Evolutionary conservation across 371 early-diverging fungal species (phyloP), one percentile per base, ranked within the genome.

Genomic region (Mortierella sp.): DNA sequence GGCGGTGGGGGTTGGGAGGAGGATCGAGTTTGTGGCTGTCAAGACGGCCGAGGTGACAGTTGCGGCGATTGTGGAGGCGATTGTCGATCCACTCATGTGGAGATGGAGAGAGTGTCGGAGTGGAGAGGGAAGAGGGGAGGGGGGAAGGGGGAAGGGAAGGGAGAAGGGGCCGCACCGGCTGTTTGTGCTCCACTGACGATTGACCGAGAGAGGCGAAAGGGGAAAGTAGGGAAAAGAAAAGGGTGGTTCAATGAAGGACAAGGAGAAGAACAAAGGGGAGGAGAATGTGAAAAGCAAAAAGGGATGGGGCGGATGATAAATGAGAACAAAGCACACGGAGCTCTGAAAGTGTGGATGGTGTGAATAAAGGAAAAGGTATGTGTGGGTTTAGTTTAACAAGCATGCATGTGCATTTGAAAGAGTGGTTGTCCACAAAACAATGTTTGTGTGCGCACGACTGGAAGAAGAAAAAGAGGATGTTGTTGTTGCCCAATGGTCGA

Each of bases 1-100:
- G 16, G 55, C 28, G 21, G 28, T 67, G 8, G 73, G 59, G 10
- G 69, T 31, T 2, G 51, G 75, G 64, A n/a, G 8, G 26, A 44
- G 13, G 57, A 61, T 40, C 21, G 75, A 73, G 40, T 37, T 24
- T n/a, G 82, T 81, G 64, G 82, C 72, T 44, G 72, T 69, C 57
- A 53, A 21, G 48, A 72, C 43, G 44, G 67, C 54, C 46, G 71
- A 14, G 11, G 75, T 54, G 43, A 77, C 57, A 13, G 82, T 81
- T 34, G 77, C 44, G 11, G 67, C 40, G 28, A 76, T 37, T 14
- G 71, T 46, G 19, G 77, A 53, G 28, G n/a, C 31, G 73, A 37
- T 14, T 74, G 57, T 74, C 46, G 64, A 64, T 64, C 64, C 64
- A 37, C 64, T 64, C 64, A 64, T 64, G 64, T 64, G 54, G 24